These are phyloP conservation scores for Singerocomus rubriflavus DNA, from an alignment of 1,284 basidiomycete genomes.

Conservation along the genomic window DNA sequence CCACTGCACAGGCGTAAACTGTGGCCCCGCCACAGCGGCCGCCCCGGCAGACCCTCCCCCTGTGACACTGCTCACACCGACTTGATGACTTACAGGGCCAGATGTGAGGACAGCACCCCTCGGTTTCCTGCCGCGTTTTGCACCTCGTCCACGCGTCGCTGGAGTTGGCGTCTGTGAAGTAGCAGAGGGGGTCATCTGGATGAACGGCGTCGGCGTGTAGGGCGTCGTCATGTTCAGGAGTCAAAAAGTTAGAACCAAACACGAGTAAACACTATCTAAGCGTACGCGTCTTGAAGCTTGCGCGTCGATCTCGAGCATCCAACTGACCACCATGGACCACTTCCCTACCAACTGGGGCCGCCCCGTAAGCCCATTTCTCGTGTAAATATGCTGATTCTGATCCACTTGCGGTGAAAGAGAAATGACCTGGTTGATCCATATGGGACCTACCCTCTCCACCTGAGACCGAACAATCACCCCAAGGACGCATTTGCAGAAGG, in stretches of 20 bases:
- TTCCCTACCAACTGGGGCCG: constrained; percentile 79
- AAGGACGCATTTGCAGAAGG: constrained; percentile 60
- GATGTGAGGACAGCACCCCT: constrained; percentile 38
- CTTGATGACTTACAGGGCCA: constrained; percentile 20
- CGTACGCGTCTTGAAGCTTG: no score
- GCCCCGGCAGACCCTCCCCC: background rate
- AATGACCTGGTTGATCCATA: constrained; percentile 72
- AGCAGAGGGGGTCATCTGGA: constrained; percentile 28
- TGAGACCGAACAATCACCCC: constrained; percentile 44
- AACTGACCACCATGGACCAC: constrained; percentile 60
- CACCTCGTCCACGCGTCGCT: constrained; percentile 43
- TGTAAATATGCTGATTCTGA: background rate
- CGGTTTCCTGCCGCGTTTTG: constrained; percentile 60
- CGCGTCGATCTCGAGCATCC: constrained; percentile 30
- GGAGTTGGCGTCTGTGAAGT: constrained; percentile 30
- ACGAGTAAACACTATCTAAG: constrained; percentile 20
- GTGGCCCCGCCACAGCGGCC: constrained; percentile 8
- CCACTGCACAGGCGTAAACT: constrained; percentile 45
- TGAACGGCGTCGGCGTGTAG: constrained; percentile 29
- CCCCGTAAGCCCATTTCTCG: constrained; percentile 47
- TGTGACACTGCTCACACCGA: constrained; percentile 1
- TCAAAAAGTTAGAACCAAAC: constrained; percentile 11
- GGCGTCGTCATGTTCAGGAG: constrained; percentile 25
- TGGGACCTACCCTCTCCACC: constrained; percentile 69
- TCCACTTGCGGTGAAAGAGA: constrained; percentile 42